A percentile compares a stretch with the other conserved stretches of the same genome.
Evolutionary conservation across 2,329 filamentous ascomycete genomes (phyloP).

Genomic region (Penicillium aurantiogriseum): DNA sequence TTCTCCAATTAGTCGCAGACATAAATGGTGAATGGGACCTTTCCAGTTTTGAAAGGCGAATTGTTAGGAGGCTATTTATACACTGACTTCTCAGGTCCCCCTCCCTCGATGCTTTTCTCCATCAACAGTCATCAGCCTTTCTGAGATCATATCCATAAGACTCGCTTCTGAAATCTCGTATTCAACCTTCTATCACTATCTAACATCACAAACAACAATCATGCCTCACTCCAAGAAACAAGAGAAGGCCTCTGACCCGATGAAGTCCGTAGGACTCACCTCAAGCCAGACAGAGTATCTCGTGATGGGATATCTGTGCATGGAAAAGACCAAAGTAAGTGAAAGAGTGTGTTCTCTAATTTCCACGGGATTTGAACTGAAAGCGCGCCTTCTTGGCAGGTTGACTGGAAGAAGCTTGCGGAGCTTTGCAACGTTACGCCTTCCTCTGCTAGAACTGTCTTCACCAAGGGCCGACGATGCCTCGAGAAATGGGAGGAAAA

Average conservation of each 20-base stretch:
- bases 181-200: neutral
- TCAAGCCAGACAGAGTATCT: neutral
- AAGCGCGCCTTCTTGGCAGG: neutral
- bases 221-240: neutral
- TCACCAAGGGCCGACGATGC: neutral
- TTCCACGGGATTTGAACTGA: neutral
- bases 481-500: neutral
- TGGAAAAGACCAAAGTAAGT: neutral
- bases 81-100: neutral
- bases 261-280: neutral
- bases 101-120: neutral
- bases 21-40: no score
- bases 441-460: neutral
- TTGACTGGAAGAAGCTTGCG: neutral
- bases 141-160: neutral
- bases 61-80: neutral
- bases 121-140: neutral
- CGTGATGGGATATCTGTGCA: neutral
- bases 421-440: neutral
- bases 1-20: no score
- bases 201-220: no score
- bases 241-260: neutral
- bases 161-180: neutral
- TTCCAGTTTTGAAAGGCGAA: no score
- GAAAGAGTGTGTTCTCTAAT: neutral